Evolutionary conservation across 2,329 filamentous ascomycete species (phyloP).

Genomic region (Aureobasidium sp.): DNA sequence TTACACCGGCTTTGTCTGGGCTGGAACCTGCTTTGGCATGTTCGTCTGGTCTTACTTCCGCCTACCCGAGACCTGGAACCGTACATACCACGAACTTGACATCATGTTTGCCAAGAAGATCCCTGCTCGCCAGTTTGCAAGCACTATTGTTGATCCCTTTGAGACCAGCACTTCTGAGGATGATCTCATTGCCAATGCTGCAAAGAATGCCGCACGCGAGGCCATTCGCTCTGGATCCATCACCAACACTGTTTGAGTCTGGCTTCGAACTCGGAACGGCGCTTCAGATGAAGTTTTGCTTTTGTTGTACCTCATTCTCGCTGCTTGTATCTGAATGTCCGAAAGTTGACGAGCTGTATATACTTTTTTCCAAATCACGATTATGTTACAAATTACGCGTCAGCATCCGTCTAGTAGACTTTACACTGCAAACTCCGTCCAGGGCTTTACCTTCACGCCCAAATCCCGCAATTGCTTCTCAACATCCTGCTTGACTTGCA

Average conservation of each 20-base stretch:
- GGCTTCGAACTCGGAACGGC: too few relatives aligned
- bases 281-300: too few relatives aligned
- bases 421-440: not conserved
- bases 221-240: not conserved
- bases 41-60: slow-evolving; percentile 33
- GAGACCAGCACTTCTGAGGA: not conserved
- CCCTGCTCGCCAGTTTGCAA: not conserved
- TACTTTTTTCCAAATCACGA: too few relatives aligned
- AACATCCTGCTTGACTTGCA: not conserved
- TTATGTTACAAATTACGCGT: too few relatives aligned
- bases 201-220: not conserved
- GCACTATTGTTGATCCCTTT: not conserved
- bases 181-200: not conserved
- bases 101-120: slow-evolving; percentile 35
- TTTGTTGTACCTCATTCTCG: too few relatives aligned
- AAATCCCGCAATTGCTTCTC: not conserved
- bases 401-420: too few relatives aligned
- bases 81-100: slow-evolving; percentile 38
- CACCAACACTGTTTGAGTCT: not conserved
- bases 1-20: slow-evolving; percentile 39
- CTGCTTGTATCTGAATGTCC: too few relatives aligned
- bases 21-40: slow-evolving; percentile 28
- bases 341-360: too few relatives aligned
- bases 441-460: not conserved
- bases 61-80: slow-evolving; percentile 35